Conservation (phyloP, 345 rosid species). For the Eucalyptus coolabah region DNA sequence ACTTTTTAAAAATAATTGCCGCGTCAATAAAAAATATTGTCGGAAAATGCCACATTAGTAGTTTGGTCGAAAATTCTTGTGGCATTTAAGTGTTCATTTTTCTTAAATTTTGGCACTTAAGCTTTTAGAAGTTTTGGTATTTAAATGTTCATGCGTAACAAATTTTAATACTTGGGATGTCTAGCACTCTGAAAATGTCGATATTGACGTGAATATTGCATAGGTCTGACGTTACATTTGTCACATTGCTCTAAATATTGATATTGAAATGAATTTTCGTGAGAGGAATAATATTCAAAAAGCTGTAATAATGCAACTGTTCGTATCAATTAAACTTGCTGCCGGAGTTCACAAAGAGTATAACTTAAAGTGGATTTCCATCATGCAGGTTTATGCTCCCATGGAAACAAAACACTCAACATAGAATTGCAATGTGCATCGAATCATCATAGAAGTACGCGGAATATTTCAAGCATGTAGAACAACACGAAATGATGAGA, state of each 20-base stretch:
- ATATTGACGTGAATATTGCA: too few species aligned
- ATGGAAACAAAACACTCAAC: background rate
- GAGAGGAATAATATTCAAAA: background rate
- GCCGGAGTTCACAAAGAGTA: background rate
- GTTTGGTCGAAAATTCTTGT: rapidly evolving
- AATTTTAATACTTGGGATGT: too few species aligned
- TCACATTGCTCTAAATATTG: background rate
- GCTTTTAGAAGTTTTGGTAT: too few species aligned
- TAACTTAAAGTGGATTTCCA: background rate
- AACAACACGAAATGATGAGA: background rate
- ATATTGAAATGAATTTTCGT: background rate
- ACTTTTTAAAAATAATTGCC: too few species aligned
- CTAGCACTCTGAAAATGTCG: too few species aligned
- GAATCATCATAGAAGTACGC: background rate
- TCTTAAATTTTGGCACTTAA: too few species aligned
- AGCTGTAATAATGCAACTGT: rapidly evolving
- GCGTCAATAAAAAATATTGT: too few species aligned
- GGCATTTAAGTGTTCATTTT: too few species aligned
- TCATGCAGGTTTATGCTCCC: background rate
- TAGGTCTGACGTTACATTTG: background rate
- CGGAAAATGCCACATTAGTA: rapidly evolving
- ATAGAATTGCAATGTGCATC: background rate
- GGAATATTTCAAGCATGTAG: background rate
- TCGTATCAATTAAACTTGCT: background rate
- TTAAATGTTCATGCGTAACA: too few species aligned